These are phyloP conservation scores for Neurospora tetrasperma DNA, from an alignment of 495 filamentous ascomycete genomes.

Conservation along the genomic window DNA sequence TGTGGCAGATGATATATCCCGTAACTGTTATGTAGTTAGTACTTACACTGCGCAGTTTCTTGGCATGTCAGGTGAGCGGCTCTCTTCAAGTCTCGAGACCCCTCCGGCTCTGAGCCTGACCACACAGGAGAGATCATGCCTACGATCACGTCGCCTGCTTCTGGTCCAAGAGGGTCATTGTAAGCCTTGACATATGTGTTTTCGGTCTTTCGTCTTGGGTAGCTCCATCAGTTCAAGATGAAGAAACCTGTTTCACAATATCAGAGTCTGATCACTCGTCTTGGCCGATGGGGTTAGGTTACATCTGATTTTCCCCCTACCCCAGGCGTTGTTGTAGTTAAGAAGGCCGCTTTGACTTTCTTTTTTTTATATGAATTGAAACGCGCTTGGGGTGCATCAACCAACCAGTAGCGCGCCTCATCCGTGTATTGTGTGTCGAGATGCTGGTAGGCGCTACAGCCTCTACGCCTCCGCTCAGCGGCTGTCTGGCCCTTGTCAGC, in stretches of 20 bases:
- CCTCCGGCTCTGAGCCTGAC: neutral
- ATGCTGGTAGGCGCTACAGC: constrained; percentile 7
- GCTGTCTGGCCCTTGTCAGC: neutral
- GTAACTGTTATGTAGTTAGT: neutral
- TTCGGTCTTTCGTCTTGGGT: neutral
- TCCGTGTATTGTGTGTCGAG: constrained; percentile 21
- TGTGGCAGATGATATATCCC: neutral
- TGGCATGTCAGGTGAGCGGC: neutral
- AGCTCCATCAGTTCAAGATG: neutral
- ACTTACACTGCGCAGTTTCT: neutral
- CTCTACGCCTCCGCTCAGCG: constrained; percentile 4
- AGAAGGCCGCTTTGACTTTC: constrained; percentile 15
- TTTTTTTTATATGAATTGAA: constrained; percentile 26
- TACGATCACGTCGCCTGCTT: neutral
- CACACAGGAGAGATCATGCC: neutral
- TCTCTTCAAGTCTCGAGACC: neutral
- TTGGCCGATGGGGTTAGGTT: neutral
- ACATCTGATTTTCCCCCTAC: neutral
- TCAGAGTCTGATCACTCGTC: neutral
- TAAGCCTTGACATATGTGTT: neutral
- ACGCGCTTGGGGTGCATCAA: constrained; percentile 17
- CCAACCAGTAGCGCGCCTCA: constrained; percentile 26
- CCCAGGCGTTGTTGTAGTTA: neutral
- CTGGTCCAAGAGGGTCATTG: neutral
- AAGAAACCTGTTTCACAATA: neutral